A percentile compares a stretch with the other conserved stretches of the same genome.
Evolutionary conservation across 148 eudicot genomes (phyloP).

Genomic region (Rhododendron molle): DNA sequence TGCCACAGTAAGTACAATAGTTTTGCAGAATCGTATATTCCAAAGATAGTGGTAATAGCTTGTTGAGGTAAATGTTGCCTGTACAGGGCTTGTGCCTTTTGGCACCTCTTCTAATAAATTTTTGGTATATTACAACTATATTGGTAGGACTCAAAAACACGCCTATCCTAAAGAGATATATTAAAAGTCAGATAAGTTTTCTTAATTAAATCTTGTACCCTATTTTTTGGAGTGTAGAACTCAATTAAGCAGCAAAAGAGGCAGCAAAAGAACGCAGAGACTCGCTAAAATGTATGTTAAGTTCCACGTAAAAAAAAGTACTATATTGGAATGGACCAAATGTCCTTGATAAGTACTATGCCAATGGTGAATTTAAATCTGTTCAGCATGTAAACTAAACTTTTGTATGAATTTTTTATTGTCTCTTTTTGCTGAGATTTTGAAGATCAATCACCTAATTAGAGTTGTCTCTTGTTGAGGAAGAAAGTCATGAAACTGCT

Average conservation of each 20-base stretch:
- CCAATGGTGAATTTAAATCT: neutral
- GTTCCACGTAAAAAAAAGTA: neutral
- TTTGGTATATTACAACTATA: neutral
- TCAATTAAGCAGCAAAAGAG: neutral
- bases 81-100: neutral
- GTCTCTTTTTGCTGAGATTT: neutral
- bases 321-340: neutral
- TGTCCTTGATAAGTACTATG: neutral
- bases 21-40: neutral
- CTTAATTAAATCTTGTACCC: neutral
- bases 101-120: neutral
- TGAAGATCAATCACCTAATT: neutral
- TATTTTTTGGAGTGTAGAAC: neutral
- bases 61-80: neutral
- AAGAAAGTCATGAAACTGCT: neutral
- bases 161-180: neutral
- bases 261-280: neutral
- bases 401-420: neutral
- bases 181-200: neutral
- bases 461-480: neutral
- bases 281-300: neutral
- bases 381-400: neutral
- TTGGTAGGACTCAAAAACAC: neutral
- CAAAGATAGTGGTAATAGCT: neutral
- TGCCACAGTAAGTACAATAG: conserved; percentile 30